A percentile compares a stretch with the other conserved stretches of the same genome.
Evolutionary conservation across 345 rosid species (phyloP).

Genomic region (Melaleuca alternifolia): DNA sequence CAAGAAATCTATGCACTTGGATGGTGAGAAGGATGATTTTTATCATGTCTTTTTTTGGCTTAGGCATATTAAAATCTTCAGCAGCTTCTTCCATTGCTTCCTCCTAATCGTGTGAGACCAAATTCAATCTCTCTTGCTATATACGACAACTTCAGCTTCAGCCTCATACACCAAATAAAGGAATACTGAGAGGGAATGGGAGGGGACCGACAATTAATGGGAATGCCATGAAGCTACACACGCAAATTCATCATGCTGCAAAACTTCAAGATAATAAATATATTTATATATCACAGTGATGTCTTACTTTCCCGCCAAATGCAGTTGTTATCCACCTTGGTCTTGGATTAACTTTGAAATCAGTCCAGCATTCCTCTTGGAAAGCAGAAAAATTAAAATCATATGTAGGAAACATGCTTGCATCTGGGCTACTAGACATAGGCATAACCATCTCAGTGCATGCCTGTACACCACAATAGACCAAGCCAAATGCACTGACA

Average conservation of each 20-base stretch:
- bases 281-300: background rate
- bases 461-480: slow-evolving; percentile 31
- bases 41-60: background rate
- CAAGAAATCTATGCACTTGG: background rate
- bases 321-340: slow-evolving; percentile 78
- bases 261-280: background rate
- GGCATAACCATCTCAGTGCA: slow-evolving; percentile 97
- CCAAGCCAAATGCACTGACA: background rate
- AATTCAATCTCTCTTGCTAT: background rate
- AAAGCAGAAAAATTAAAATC: slow-evolving; percentile 57
- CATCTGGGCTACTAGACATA: slow-evolving; percentile 50
- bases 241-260: background rate
- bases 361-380: slow-evolving; percentile 54
- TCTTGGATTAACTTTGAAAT: slow-evolving; percentile 56
- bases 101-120: background rate
- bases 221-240: background rate
- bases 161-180: background rate
- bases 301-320: slow-evolving; percentile 85
- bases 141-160: background rate
- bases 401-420: slow-evolving; percentile 60
- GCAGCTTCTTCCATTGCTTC: background rate
- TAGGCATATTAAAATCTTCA: background rate
- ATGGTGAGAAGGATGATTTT: background rate
- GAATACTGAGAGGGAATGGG: background rate
- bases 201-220: background rate